phyloP scores from a whole-genome alignment of 1,139 yeast genomes.

The Geotrichum candidum region DNA sequence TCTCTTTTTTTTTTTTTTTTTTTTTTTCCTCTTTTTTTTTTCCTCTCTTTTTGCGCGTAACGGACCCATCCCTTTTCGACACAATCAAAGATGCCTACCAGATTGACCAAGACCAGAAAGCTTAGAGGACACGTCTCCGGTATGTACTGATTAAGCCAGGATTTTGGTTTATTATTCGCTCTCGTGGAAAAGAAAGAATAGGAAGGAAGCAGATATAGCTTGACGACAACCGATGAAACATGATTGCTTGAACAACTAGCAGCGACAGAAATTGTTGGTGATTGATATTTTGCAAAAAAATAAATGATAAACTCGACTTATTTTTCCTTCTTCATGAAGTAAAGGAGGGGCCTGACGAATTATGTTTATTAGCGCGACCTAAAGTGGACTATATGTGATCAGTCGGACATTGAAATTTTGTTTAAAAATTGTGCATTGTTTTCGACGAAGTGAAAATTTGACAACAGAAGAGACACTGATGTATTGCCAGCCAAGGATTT shows the following conservation, averaged over 20 bases:
- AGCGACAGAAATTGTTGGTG: not conserved
- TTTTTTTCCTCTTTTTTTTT: not conserved
- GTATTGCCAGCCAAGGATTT: not conserved
- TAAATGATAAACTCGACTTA: no score
- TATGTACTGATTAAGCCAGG: slow-evolving; percentile 28
- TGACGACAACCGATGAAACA: no score
- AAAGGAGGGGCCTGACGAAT: no score
- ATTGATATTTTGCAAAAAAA: no score
- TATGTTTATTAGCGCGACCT: no score
- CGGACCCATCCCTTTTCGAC: slow-evolving; percentile 14
- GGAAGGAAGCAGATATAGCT: not conserved
- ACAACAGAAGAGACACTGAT: not conserved
- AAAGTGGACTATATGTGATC: no score
- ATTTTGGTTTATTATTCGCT: slow-evolving; percentile 29
- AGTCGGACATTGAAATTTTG: no score
- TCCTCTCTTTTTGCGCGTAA: not conserved
- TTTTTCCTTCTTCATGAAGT: no score
- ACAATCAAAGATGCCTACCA: slow-evolving; percentile 46
- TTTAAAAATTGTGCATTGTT: not conserved
- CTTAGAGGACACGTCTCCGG: slow-evolving; percentile 99
- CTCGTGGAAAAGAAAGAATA: slow-evolving; percentile 32
- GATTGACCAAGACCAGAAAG: slow-evolving; percentile 99
- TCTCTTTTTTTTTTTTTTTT: slow-evolving; percentile 1
- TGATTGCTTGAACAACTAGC: not conserved
- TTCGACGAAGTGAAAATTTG: not conserved